Base-by-base conservation (phyloP, 2,329 filamentous ascomycete species). In the Colletotrichum viniferum region DNA sequence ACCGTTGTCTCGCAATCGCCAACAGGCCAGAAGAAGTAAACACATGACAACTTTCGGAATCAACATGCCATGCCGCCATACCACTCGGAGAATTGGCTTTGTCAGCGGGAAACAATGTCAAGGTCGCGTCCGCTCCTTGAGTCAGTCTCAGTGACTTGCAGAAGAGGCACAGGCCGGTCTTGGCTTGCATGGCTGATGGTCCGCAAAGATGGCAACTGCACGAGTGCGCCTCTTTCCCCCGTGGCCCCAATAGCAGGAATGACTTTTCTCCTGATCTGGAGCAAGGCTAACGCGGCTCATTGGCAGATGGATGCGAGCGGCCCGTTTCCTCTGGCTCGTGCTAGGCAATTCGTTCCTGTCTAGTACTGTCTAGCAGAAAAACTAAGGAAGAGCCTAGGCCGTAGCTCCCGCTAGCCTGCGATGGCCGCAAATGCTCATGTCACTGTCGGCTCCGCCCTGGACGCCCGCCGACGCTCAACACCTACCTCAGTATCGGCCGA, bases 291-390 rank as follows among this genome's bases (percentile, higher is more conserved):
- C 61, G 52, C 30, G 32, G 18, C 26, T 14, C 38, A 48, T 60
- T 48, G 62, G 30, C 16, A 26, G 21, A 60, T 36, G 14, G 69
- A 68, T 43, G 56, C 55, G 62, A 56, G 69, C 73, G 73, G 69
- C 69, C 73, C 73, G 69, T 73, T 52, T 72, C 21, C 30, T 62
- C 63, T 52, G 43, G 38, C 36, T 67, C 34, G 43, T 75, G 73
- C 16, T 34, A 66, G 52, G 68, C 52, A 62, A 28, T 34, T 32
- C 36, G 56, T 36, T 43, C 18, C 60, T 58, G 68, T 52, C 58
- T 26, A 58, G 55, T 26, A 58, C 7, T 43, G n/a, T 52, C n/a
- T 61, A 52, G 38, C 61, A 28, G 34, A 61, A 56, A 30, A 21
- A 61, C 36, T 14, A n/a, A 43, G 38, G n/a, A 38, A 30, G 9